phyloP scores from a whole-genome alignment of 2,329 filamentous ascomycete genomes.

The Herpotrichia juniperi region DNA sequence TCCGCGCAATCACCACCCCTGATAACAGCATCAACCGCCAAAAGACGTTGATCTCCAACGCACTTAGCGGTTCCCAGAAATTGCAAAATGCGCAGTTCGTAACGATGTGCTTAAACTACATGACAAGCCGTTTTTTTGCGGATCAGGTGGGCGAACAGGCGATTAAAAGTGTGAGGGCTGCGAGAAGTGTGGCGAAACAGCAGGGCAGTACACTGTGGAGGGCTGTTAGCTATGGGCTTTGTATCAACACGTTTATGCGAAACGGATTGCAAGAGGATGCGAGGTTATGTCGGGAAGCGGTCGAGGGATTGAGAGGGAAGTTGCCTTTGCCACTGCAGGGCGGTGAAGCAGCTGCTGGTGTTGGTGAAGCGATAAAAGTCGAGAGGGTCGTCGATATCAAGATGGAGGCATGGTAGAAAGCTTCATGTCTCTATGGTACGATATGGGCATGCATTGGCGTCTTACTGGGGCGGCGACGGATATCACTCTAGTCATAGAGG shows the following conservation, averaged over 20 bases:
- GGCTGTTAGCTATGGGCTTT: constrained; percentile 38
- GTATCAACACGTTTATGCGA: constrained; percentile 33
- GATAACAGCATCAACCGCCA: constrained; percentile 72
- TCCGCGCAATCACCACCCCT: constrained; percentile 70
- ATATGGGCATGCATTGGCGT: neutral
- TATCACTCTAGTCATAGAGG: neutral
- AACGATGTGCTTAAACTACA: constrained; percentile 83
- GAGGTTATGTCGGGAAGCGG: constrained; percentile 21
- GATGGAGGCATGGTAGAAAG: constrained; percentile 8
- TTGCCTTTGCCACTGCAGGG: constrained; percentile 32
- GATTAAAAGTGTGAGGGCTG: constrained; percentile 53
- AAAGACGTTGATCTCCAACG: constrained; percentile 77
- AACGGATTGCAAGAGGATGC: constrained; percentile 36
- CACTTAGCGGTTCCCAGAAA: constrained; percentile 71
- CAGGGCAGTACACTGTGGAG: constrained; percentile 32
- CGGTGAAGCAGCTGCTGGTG: constrained; percentile 1
- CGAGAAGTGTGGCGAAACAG: constrained; percentile 29
- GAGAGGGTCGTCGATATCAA: constrained; percentile 29
- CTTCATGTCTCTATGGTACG: neutral
- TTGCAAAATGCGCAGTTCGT: constrained; percentile 79
- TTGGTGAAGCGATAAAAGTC: constrained; percentile 4
- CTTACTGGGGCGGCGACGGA: too few relatives aligned
- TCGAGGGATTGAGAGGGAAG: constrained; percentile 25
- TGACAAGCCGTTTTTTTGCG: constrained; percentile 82
- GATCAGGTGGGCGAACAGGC: constrained; percentile 73